Base-by-base conservation (phyloP, 352 stramenopile genomes). In the Pythium utonaiense region DNA sequence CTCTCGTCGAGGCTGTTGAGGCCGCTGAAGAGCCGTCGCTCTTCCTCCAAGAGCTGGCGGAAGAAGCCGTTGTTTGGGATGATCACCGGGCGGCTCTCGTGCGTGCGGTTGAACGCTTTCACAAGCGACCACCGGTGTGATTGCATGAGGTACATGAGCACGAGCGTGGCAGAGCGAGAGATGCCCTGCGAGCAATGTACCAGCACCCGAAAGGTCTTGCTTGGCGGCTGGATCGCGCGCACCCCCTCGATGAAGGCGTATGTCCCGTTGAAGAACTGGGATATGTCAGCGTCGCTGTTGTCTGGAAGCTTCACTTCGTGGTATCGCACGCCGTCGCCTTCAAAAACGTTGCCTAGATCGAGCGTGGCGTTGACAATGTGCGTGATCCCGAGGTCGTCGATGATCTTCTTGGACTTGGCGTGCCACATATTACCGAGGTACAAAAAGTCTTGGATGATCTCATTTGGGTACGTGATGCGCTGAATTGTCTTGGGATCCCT, bases 371-470 rank as follows among this genome's bases (percentile, higher is more conserved):
- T 89, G 21, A 91, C 72, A 55, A 91, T 64, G 60, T 91, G 79
- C 21, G 81, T 89, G 69, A 91, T 89, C 13, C 75, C 71, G 48
- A 91, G 69, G 51, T 87, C 67, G 33, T 66, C 49, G 17, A 91
- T 60, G 2, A 91, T 72, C 34, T 80, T 61, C 21, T 70, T 61
- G 7, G 65, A 86, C 48, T 74, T 69, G 25, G 81, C 81, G 31
- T 91, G 81, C 79, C 79, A 89, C 75, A 83, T 83, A 55, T 89
- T 91, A 25, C 81, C 81, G 17, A 91, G 66, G 53, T 83, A 91
- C 31, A 91, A 59, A 28, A 89, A 86, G 38, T 70, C 66, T 14
- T 78, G 66, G 41, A 86, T 25, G 55, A 91, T 82, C 41, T 91
- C 81, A 54, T 87, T 88, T n/a, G 81, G 81, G 38, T 87, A 91